phyloP scores from a whole-genome alignment of 1,139 yeast species.

The Nematodospora anomalae region DNA sequence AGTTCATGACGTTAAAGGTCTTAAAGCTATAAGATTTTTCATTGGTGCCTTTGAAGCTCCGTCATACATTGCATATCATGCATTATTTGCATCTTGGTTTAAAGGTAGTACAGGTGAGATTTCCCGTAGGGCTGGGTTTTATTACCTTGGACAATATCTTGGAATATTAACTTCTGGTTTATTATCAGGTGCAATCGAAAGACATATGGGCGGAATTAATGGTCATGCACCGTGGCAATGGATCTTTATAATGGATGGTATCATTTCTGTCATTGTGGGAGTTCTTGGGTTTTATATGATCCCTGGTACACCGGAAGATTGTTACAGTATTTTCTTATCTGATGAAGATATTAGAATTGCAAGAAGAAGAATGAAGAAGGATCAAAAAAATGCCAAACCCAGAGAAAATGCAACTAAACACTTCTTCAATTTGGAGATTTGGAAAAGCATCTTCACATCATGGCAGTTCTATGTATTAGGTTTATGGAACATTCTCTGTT shows the following conservation, averaged over 20 bases:
- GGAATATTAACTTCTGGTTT: constrained; percentile 66
- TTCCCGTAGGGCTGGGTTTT: constrained; percentile 59
- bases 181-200: constrained; percentile 59
- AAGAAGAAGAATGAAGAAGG: constrained; percentile 51
- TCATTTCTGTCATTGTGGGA: constrained; percentile 60
- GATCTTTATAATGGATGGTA: constrained; percentile 69
- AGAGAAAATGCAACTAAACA: constrained; percentile 28
- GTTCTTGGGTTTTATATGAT: constrained; percentile 58
- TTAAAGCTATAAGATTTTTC: constrained; percentile 58
- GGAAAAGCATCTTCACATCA: constrained; percentile 51
- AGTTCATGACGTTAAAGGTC: constrained; percentile 46
- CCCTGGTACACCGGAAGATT: constrained; percentile 70
- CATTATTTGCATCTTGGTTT: constrained; percentile 63
- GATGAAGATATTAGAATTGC: constrained; percentile 69
- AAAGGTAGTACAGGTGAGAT: constrained; percentile 51
- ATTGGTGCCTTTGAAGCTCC: constrained; percentile 66
- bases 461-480: constrained; percentile 57
- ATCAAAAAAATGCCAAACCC: constrained; percentile 36
- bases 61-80: constrained; percentile 59
- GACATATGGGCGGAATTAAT: constrained; percentile 43
- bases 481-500: constrained; percentile 59
- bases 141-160: constrained; percentile 58
- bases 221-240: constrained; percentile 71
- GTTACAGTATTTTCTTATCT: constrained; percentile 54
- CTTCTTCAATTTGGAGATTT: constrained; percentile 35